Conservation (phyloP, 208 protist species). For the Acanthamoeba divionensis region DNA sequence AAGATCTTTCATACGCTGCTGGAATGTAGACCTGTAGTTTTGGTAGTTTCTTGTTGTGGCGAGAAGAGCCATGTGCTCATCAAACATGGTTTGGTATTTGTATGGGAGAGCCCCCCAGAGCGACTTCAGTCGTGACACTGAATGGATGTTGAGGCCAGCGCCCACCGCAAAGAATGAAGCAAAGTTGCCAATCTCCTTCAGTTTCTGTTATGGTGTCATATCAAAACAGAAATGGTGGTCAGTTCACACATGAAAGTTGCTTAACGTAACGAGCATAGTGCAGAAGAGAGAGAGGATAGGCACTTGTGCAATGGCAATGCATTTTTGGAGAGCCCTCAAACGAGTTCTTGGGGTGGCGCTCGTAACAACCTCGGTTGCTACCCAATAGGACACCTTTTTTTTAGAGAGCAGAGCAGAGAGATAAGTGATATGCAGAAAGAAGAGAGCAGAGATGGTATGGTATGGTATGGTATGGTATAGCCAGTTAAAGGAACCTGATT, state of each 20-base stretch:
- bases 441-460: not conserved
- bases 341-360: not conserved
- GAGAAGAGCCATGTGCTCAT: not conserved
- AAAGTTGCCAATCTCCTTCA: constrained; percentile 13
- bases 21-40: not conserved
- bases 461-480: too few species aligned
- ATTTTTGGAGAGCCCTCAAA: constrained; percentile 19
- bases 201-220: not conserved
- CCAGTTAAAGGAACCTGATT: too few species aligned
- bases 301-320: constrained; percentile 12
- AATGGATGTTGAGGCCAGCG: constrained; percentile 11
- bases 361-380: constrained; percentile 12
- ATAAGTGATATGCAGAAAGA: not conserved
- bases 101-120: not conserved
- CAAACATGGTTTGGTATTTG: not conserved
- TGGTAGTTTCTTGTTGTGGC: constrained; percentile 39
- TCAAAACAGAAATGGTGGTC: not conserved
- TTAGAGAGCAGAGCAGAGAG: too few species aligned
- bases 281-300: not conserved
- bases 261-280: not conserved
- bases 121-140: not conserved
- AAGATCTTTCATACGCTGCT: not conserved
- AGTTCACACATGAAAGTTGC: too few species aligned
- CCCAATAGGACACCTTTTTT: constrained; percentile 8
- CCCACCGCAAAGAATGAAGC: constrained; percentile 15